Percentiles rank a stretch among this genome's conserved stretches.
phyloP scores from a whole-genome alignment of 805 yeast species.

The Saturnispora gosingensis region DNA sequence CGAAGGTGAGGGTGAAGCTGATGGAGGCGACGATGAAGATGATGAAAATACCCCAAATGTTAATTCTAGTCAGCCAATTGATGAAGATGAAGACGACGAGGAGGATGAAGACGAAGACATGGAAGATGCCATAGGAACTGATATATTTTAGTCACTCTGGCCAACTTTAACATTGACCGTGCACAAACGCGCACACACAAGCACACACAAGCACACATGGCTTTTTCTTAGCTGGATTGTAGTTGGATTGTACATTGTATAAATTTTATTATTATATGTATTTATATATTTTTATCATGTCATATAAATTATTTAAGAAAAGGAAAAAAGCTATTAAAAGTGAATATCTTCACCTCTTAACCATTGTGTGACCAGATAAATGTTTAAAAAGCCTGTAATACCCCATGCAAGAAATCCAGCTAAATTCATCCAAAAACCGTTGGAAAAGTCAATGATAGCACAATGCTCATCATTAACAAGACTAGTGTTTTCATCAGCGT shows the following conservation, averaged over 20 bases:
- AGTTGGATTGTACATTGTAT: background rate
- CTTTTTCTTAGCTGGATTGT: background rate
- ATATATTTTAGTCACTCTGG: background rate
- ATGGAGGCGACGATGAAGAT: slow-evolving; percentile 8
- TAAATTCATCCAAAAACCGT: slow-evolving; percentile 47
- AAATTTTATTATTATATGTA: background rate
- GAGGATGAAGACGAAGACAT: slow-evolving; percentile 8
- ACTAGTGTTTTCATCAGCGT: slow-evolving; percentile 5
- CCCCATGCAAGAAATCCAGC: slow-evolving; percentile 57
- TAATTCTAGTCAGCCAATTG: slow-evolving; percentile 5
- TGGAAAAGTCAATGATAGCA: slow-evolving; percentile 45
- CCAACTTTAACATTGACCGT: too few relatives aligned
- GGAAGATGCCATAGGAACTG: slow-evolving; percentile 3
- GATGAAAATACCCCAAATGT: slow-evolving; percentile 5
- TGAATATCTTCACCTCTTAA: slow-evolving; percentile 28
- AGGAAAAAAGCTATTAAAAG: slow-evolving; percentile 16
- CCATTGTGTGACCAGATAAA: slow-evolving; percentile 36
- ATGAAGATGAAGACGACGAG: slow-evolving; percentile 8
- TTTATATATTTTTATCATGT: background rate
- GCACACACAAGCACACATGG: too few relatives aligned
- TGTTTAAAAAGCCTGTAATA: slow-evolving; percentile 60
- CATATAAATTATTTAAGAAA: background rate
- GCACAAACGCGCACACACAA: too few relatives aligned
- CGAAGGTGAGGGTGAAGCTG: slow-evolving; percentile 8
- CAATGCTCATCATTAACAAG: background rate